Percentiles rank a stretch among this genome's conserved stretches.
These are phyloP conservation scores for Liriodendron chinense DNA, from an alignment of 164 flowering plant species.

Conservation along the genomic window DNA sequence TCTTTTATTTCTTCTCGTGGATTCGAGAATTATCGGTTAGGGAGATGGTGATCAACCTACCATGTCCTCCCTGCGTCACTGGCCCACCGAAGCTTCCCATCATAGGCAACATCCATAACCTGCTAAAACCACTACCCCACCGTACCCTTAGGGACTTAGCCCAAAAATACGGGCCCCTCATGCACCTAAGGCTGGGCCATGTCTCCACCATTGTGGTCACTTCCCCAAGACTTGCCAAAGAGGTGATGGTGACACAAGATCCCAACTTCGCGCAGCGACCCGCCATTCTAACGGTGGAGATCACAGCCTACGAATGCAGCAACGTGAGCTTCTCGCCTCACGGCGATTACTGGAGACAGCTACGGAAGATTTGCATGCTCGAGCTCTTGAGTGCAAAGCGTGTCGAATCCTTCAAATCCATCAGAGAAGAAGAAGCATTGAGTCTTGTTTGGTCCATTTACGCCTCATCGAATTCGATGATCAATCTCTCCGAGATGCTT, in stretches of 20 bases:
- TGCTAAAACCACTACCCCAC: slow-evolving; percentile 15
- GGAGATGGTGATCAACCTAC: too few relatives aligned
- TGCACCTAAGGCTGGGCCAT: slow-evolving; percentile 4
- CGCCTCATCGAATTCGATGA: neutral
- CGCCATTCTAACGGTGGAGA: neutral
- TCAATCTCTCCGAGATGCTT: slow-evolving; percentile 24
- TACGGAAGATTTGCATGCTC: slow-evolving; percentile 32
- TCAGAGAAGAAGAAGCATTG: slow-evolving; percentile 36
- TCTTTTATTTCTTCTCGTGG: too few relatives aligned
- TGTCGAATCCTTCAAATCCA: slow-evolving; percentile 25
- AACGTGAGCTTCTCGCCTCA: slow-evolving; percentile 25
- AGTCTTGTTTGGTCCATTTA: slow-evolving; percentile 15
- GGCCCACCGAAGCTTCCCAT: slow-evolving; percentile 25
- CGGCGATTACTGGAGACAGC: slow-evolving; percentile 17
- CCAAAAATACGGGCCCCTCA: slow-evolving; percentile 5
- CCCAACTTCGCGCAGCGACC: slow-evolving; percentile 18
- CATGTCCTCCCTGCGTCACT: too few relatives aligned
- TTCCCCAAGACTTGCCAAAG: slow-evolving; percentile 21
- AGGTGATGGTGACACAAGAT: slow-evolving; percentile 21
- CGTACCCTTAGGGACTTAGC: slow-evolving; percentile 17
- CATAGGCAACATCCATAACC: slow-evolving; percentile 24
- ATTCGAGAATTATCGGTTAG: too few relatives aligned
- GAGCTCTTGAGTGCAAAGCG: slow-evolving; percentile 35
- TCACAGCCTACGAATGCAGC: slow-evolving; percentile 7
- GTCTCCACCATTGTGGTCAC: slow-evolving; percentile 14